phyloP scores from a whole-genome alignment of 345 rosid species.

The Clausena lansium region DNA sequence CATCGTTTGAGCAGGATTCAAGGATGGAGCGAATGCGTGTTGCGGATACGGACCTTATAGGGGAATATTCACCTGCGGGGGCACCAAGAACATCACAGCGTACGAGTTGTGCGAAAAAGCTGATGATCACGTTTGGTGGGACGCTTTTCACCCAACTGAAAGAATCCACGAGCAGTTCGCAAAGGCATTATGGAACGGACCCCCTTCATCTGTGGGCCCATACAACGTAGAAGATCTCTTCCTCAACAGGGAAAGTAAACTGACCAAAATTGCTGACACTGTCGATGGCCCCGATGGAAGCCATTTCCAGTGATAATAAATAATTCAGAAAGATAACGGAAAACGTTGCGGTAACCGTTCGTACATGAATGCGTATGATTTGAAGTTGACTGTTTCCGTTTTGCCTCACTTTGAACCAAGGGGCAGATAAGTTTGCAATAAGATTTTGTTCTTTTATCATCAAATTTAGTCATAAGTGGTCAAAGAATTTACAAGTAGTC shows the following conservation, averaged over 20 bases:
- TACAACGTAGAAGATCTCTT: constrained; percentile 38
- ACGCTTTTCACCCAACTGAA: constrained; percentile 53
- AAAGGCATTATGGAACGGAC: constrained; percentile 35
- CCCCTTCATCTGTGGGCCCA: constrained; percentile 29
- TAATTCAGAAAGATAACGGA: too few species aligned
- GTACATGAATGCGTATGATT: too few species aligned
- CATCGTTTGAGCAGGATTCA: constrained; percentile 33
- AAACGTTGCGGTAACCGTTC: too few species aligned
- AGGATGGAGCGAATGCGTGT: constrained; percentile 47
- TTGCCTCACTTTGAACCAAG: too few species aligned
- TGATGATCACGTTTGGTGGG: constrained; percentile 48
- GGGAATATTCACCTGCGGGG: constrained; percentile 40
- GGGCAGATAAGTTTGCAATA: too few species aligned
- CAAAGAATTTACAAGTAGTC: too few species aligned
- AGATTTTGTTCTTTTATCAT: too few species aligned
- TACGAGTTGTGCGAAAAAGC: constrained; percentile 37
- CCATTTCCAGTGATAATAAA: constrained; percentile 3
- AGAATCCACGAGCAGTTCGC: constrained; percentile 41
- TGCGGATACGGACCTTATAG: constrained; percentile 48
- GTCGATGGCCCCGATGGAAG: constrained; percentile 29
- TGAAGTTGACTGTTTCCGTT: too few species aligned
- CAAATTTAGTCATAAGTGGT: too few species aligned
- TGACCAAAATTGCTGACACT: constrained; percentile 34
- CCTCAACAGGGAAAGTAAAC: constrained; percentile 25
- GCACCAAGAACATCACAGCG: constrained; percentile 23